Base-by-base conservation (phyloP, 192 early-diverging fungal genomes). In the Entophlyctis luteolus region DNA sequence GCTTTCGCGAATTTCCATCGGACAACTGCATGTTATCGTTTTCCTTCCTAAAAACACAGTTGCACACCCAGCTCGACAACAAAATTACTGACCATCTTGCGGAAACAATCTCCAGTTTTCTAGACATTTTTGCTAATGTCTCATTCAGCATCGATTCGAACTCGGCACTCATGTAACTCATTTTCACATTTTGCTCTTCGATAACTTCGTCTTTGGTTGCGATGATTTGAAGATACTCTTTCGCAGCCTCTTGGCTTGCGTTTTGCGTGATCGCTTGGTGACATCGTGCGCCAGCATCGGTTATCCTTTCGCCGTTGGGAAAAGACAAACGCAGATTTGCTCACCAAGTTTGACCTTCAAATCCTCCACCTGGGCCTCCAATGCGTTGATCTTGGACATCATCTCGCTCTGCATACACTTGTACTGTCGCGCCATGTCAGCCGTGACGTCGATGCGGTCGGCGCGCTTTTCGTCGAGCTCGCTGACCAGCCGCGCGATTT, bases 91-190 rank as follows among this genome's bases (percentile, higher is more conserved):
- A n/a, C n/a, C n/a, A n/a, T n/a, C n/a, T n/a, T n/a, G n/a, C n/a
- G n/a, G n/a, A n/a, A n/a, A n/a, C n/a, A n/a, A n/a, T n/a, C n/a
- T n/a, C n/a, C n/a, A n/a, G n/a, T n/a, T n/a, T n/a, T n/a, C n/a
- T n/a, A n/a, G n/a, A n/a, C n/a, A n/a, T n/a, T n/a, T n/a, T n/a
- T 45, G 42, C 10, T 45, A 45, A 12, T 2, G 0, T 31, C 71
- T 84, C 84, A 69, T 83, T 81, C 12, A 86, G 72, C 84, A 86
- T 86, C 20, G 72, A 59, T 57, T 86, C 84, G 62, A 86, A 86
- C 62, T 86, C 84, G 2, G 67, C 49, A 4, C 79, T 73, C 81
- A 86, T 81, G 62, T 85, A 86, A 14, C 75, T 68, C 84, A 85
- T 85, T 60, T 86, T 86, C 62, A n/a, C n/a, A n/a, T n/a, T n/a